Base-by-base conservation (phyloP, 2,329 filamentous ascomycete genomes). In the Fusarium luffae region DNA sequence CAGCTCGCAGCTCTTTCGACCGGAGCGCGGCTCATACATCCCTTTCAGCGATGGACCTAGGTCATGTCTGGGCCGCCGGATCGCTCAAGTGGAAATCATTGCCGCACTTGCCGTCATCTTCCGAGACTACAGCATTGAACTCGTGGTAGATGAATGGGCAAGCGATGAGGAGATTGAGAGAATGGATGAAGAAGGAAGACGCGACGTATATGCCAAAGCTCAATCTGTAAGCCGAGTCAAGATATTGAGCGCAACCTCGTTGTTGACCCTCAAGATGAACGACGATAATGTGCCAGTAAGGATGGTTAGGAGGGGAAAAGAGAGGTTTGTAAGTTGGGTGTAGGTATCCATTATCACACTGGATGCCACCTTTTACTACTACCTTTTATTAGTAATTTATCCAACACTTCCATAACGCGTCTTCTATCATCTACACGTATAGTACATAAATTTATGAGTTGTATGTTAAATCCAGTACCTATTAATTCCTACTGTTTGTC, bases 221-320 rank as follows among this genome's bases (percentile, higher is more conserved):
- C 85, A 88, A 72, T 78, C 82, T 25, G 83, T 84, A 74, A 86
- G 86, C 28, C 79, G 85, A 63, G 77, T 81, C 54, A 83, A 86
- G 55, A 75, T 93, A 50, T 79, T 78, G 59, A 80, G 82, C 32
- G 89, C 91, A 71, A 84, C 81, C 28, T 86, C 86, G n/a, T 79
- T 92, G 59, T 84, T 95, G 64, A 94, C 92, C 63, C 81, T 95
- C 70, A 92, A 93, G 80, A 82, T 95, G 78, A 84, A 89, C 30
- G 84, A 81, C n/a, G 82, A 82, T 8, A 82, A 85, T 57, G 88
- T 95, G 34, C 90, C 90, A 0, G 81, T 95, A 42, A 81, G 91
- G 68, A 79, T 95, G 69, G 90, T 93, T 12, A 88, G 82, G 80
- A 88, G 90, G 70, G 92, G 92, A 0, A 80, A 86, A 68, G 93